Percentiles rank a stretch among this genome's conserved stretches.
Evolutionary conservation across 257 asterid genomes (phyloP).

Genomic region (Solanum chiquidenum): DNA sequence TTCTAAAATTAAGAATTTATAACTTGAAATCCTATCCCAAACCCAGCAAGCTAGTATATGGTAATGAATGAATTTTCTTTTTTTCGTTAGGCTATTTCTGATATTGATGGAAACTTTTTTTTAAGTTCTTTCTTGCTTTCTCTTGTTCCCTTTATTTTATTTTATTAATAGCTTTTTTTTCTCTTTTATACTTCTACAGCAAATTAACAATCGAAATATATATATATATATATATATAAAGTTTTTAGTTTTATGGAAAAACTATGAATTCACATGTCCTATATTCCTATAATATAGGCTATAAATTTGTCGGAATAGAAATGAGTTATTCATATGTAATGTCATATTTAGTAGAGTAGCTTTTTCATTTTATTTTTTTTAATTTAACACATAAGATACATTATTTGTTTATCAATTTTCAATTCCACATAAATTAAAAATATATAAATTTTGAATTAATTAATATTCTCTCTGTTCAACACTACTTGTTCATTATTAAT

Average conservation of each 20-base stretch:
- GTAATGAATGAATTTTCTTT: not conserved
- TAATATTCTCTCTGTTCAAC: too few relatives aligned
- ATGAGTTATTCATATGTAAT: too few relatives aligned
- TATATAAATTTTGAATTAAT: too few relatives aligned
- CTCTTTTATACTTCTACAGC: not conserved
- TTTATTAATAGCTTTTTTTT: too few relatives aligned
- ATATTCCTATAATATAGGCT: not conserved
- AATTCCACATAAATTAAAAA: not conserved
- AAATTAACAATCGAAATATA: not conserved
- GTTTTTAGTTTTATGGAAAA: too few relatives aligned
- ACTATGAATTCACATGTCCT: not conserved
- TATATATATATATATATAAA: too few relatives aligned
- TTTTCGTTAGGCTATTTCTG: not conserved
- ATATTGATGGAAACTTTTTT: too few relatives aligned
- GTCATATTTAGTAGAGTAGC: not conserved
- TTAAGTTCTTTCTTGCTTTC: not conserved
- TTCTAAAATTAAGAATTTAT: too few relatives aligned
- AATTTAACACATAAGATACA: not conserved
- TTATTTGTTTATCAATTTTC: not conserved
- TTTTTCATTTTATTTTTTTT: too few relatives aligned
- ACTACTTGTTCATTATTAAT: rapidly evolving
- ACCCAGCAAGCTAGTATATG: not conserved
- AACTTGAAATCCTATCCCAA: not conserved
- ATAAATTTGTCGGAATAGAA: too few relatives aligned
- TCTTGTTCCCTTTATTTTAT: not conserved